These are phyloP conservation scores for Carallia brachiata DNA, from an alignment of 345 rosid genomes.

Conservation along the genomic window DNA sequence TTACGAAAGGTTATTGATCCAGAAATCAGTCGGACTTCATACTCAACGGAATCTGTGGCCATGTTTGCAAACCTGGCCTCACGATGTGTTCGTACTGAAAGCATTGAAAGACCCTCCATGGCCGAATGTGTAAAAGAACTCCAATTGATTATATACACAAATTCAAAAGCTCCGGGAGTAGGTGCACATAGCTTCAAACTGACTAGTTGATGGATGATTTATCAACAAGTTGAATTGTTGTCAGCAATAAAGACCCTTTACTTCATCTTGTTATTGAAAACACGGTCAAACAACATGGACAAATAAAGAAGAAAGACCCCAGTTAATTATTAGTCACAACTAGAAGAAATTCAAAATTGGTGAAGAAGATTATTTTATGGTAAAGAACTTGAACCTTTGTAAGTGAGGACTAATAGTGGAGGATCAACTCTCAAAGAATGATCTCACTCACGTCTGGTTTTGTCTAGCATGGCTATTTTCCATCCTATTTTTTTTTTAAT, in stretches of 20 bases:
- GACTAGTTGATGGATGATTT: conserved; percentile 30
- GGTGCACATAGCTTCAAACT: conserved; percentile 51
- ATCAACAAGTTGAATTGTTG: conserved; percentile 11
- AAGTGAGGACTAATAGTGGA: conserved; percentile 2
- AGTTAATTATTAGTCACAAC: conserved; percentile 4
- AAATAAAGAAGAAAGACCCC: background rate
- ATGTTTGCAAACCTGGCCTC: conserved; percentile 94
- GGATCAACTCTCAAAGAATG: conserved; percentile 13
- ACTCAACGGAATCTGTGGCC: conserved; percentile 72
- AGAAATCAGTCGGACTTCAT: conserved; percentile 66
- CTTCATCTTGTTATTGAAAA: conserved; percentile 6
- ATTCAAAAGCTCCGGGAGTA: conserved; percentile 64
- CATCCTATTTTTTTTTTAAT: background rate
- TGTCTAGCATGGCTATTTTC: conserved; percentile 17
- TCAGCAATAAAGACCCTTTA: conserved; percentile 16
- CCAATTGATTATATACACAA: conserved; percentile 62
- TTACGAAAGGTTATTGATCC: conserved; percentile 78
- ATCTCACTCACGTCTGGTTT: conserved; percentile 9
- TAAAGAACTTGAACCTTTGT: conserved; percentile 9
- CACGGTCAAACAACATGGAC: conserved; percentile 1
- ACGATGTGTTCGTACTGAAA: conserved; percentile 81
- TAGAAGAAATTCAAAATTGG: conserved; percentile 4
- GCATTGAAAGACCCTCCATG: conserved; percentile 84
- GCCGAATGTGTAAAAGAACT: conserved; percentile 82
- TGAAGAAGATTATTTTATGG: conserved; percentile 2